Base-by-base conservation (phyloP, 108 stramenopile species). In the Stephanodiscus minutulus region DNA sequence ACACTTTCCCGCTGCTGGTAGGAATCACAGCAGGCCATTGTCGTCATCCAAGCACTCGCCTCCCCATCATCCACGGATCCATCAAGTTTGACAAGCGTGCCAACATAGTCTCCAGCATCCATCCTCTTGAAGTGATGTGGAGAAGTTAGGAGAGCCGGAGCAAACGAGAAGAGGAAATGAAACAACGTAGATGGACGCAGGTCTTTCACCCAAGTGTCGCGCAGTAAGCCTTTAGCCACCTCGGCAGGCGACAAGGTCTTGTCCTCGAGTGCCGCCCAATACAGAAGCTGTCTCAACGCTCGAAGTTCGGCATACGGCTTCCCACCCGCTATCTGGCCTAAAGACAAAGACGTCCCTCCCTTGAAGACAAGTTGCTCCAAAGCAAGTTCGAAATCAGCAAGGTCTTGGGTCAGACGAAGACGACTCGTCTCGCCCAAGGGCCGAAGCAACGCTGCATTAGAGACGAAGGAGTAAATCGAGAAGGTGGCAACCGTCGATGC, bases 21-120 rank as follows among this genome's bases (percentile, higher is more conserved):
- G n/a, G 88, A 77, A 77, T 95, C 93, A 55, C 93, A 95, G 68
- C 91, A 91, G 18, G 86, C 84, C 87, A 91, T 87, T 33, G 84
- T 87, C 24, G 84, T 87, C 88, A 95, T 89, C 93, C 93, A 95
- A n/a, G 88, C 88, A 52, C 79, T 83, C 13, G 88, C 88, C 73
- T 95, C 93, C 4, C 91, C 91, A 62, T 92, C 91, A 39, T 92
- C 91, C 41, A 89, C 79, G 15, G 82, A 81, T n/a, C 90, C 93
- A 73, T 92, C 84, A 28, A 87, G 67, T 31, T 83, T 72, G 0
- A 91, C 87, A n/a, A 85, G 59, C n/a, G 79, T 81, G 29, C 66
- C 66, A 15, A 87, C 93, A 70, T 92, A 95, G 21, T 91, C 90
- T 21, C 91, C 91, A 15, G 82, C 87, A 25, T 79, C 68, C 83